Conservation (phyloP, 805 yeast genomes). For the Sungouiella blattae region DNA sequence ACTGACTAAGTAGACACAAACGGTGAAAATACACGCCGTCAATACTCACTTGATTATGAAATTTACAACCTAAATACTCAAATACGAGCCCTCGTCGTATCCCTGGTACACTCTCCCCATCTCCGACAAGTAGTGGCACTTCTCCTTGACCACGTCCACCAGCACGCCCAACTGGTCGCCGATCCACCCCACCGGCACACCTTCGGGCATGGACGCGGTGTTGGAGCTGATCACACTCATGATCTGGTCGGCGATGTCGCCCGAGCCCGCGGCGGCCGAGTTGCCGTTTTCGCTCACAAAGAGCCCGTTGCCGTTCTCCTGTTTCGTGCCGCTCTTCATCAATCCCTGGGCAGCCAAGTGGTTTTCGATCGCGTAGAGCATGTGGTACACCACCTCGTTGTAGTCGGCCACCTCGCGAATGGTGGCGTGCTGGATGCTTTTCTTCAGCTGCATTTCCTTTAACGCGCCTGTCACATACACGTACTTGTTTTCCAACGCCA, state of each 20-base stretch:
- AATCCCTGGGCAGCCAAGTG: conserved; percentile 57
- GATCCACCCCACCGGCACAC: conserved; percentile 66
- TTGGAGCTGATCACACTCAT: conserved; percentile 47
- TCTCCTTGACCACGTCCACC: conserved; percentile 45
- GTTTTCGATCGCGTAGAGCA: conserved; percentile 56
- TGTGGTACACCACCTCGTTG: conserved; percentile 67
- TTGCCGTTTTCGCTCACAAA: conserved; percentile 26
- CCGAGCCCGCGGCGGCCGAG: conserved; percentile 20
- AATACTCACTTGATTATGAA: no score
- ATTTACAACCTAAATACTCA: conserved; percentile 22
- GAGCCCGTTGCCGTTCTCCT: conserved; percentile 22
- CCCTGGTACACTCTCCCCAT: conserved; percentile 69
- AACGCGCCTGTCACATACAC: conserved; percentile 50
- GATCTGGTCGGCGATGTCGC: conserved; percentile 39
- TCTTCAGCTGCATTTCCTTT: conserved; percentile 59
- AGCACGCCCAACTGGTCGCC: conserved; percentile 52
- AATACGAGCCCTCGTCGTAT: conserved; percentile 59
- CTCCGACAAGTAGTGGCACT: conserved; percentile 56
- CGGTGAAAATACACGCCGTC: no score
- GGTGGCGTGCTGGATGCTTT: conserved; percentile 60
- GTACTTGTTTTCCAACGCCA: conserved; percentile 49
- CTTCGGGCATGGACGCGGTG: conserved; percentile 62
- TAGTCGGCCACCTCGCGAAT: conserved; percentile 56
- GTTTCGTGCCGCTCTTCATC: conserved; percentile 14
- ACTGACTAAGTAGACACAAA: neutral